These are phyloP conservation scores for Oryza brachyantha DNA, from an alignment of 176 grass and related monocot species.

Conservation along the genomic window DNA sequence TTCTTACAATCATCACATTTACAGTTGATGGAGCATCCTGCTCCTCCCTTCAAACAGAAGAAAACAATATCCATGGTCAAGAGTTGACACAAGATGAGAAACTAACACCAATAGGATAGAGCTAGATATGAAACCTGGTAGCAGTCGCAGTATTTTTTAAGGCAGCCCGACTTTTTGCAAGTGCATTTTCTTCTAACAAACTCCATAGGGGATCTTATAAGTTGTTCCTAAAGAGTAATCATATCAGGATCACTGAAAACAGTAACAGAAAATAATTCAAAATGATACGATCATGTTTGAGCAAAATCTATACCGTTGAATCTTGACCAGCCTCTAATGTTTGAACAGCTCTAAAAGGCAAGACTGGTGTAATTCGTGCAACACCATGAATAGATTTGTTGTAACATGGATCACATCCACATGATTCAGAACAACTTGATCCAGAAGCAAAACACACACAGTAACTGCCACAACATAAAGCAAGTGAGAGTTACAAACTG, in stretches of 20 bases:
- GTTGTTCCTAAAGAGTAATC: slow-evolving; percentile 38
- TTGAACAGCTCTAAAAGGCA: slow-evolving; percentile 41
- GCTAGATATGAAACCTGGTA: slow-evolving; percentile 45
- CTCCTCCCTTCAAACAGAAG: slow-evolving; percentile 42
- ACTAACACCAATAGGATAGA: not conserved
- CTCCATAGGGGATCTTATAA: slow-evolving; percentile 44
- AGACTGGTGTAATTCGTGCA: slow-evolving; percentile 19
- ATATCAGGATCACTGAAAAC: not conserved
- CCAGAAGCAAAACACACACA: slow-evolving; percentile 62
- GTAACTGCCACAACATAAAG: slow-evolving; percentile 40
- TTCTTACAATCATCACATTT: slow-evolving; percentile 68
- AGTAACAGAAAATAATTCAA: not conserved
- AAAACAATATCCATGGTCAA: slow-evolving; percentile 7
- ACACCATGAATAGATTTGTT: slow-evolving; percentile 42
- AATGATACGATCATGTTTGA: slow-evolving; percentile 22
- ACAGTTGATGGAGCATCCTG: slow-evolving; percentile 62
- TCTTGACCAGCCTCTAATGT: slow-evolving; percentile 34
- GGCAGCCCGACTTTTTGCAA: slow-evolving; percentile 62
- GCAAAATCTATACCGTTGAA: slow-evolving; percentile 29
- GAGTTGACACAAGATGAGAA: not conserved
- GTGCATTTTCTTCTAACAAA: slow-evolving; percentile 55
- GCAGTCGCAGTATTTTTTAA: slow-evolving; percentile 71
- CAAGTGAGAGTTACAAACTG: slow-evolving; percentile 12
- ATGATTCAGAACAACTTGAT: slow-evolving; percentile 49
- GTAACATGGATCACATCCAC: slow-evolving; percentile 51